Base-by-base conservation (phyloP, 2,329 filamentous ascomycete species). In the Talaromyces sp. region DNA sequence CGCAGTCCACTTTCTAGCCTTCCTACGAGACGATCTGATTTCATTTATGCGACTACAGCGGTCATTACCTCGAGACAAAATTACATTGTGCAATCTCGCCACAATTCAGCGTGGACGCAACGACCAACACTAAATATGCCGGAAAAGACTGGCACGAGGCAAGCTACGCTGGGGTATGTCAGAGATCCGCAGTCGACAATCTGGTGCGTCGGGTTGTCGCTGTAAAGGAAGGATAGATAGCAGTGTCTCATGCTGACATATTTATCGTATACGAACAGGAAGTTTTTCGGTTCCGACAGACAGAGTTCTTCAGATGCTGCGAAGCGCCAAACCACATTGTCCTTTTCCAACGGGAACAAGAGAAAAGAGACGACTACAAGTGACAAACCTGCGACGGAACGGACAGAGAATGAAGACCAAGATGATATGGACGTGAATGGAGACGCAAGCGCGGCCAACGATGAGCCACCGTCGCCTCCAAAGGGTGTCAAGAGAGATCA, bases 81-180 rank as follows among this genome's bases (percentile, higher is more conserved):
- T 21, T 12, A 25, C 33, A 21, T 4, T 11, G 11, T 14, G 21
- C 52, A 37, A 35, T 7, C 25, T 54, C 21, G 21, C n/a, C 25
- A 23, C 4, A 11, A 18, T 40, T 50, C 55, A 50, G 33, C 39
- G 46, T 52, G 28, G 23, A 35, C 44, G 14, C 61, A 25, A 46
- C 40, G 33, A 21, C 46, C 50, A 46, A 33, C 18, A 59, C 54
- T 37, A 44, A 60, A 33, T 12, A 75, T 75, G 73, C 66, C 70
- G 14, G 70, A 72, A 16, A 70, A 72, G 50, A 39, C 58, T 35
- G 39, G 48, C 40, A 37, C 70, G 69, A 92, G 91, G 75, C 92
- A 96, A 79, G 87, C 90, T 71, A 96, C 90, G 65, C 80, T 96
- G 76, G 91, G 91, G 92, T 96, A 95, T 80, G 92, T 93, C 66